These are phyloP conservation scores for Straminergon stramineum DNA, from an alignment of 225 moss, liverwort and hornwort genomes.

Conservation along the genomic window DNA sequence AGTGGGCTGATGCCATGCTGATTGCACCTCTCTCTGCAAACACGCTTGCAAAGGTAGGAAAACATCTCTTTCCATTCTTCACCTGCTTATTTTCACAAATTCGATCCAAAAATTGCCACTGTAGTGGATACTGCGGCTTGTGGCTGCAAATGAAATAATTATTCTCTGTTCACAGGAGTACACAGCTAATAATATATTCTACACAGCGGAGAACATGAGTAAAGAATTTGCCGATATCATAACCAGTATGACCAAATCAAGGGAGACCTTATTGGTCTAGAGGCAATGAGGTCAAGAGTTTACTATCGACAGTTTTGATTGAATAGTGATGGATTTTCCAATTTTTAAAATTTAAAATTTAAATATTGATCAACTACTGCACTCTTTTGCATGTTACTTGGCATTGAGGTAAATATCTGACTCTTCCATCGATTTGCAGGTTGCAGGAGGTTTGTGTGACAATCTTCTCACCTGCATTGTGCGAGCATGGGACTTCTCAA, in stretches of 20 bases:
- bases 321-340: neutral
- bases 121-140: neutral
- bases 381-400: neutral
- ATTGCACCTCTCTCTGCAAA: slow-evolving; percentile 94
- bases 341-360: no score
- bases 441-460: slow-evolving; percentile 81
- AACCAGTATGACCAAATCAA: neutral
- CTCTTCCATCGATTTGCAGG: slow-evolving; percentile 22
- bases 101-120: neutral
- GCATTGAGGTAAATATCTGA: neutral
- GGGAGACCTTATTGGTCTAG: neutral
- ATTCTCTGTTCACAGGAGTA: neutral
- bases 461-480: slow-evolving; percentile 91
- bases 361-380: neutral
- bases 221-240: neutral
- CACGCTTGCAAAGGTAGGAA: slow-evolving; percentile 75
- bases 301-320: neutral
- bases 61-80: neutral
- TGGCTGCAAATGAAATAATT: neutral
- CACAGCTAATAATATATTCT: neutral
- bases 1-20: slow-evolving; percentile 89
- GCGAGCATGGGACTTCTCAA: slow-evolving; percentile 87
- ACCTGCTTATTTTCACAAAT: neutral
- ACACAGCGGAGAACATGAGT: neutral
- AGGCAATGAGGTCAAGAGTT: neutral